Base-by-base conservation (phyloP, 208 protist species). In the Acanthamoeba divionensis region DNA sequence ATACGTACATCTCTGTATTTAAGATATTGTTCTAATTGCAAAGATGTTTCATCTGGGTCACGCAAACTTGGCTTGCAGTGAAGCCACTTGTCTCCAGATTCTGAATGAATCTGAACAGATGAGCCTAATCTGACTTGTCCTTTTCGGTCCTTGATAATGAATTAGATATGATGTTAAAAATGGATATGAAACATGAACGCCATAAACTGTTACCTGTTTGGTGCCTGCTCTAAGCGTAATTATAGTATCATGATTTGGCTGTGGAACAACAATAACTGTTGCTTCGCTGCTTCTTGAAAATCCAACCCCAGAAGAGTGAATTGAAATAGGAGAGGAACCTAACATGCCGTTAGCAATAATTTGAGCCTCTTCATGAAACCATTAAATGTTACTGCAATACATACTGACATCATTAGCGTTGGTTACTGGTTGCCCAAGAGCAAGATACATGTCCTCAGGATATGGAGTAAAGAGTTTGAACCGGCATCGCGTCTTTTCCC, bases 381-480 rank as follows among this genome's bases (percentile, higher is more conserved):
- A n/a, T n/a, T n/a, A n/a, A 57, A n/a, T 24, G 52, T 24, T 57
- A n/a, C 52, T 57, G 52, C 18, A 57, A 24, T 57, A n/a, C 15
- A 57, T 15, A 57, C 67, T 50, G 10, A 77, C 47, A 21, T 77
- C 67, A 15, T 77, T 77, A 7, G 67, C 67, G 29, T 77, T 45
- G 0, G 29, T 77, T 18, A 77, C 33, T 4, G 67, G 44, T 13
- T 38, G 67, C 31, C 67, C 50, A 31, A 85, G 18, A 3, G 73
- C 36, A 6, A 85, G 73, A 21, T 85, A 85, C 50, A 63, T 85
- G n/a, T 12, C 50, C 45, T 85, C 73, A 24, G 73, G 73, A 29
- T 85, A 85, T 45, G 73, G 73, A 2, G 73, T 85, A 31, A 63
- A 62, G 33, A 85, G 73, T 29, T 85, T 85, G 47, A 85, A 85